phyloP scores from a whole-genome alignment of 805 yeast genomes.

The Yarrowia sp. region DNA sequence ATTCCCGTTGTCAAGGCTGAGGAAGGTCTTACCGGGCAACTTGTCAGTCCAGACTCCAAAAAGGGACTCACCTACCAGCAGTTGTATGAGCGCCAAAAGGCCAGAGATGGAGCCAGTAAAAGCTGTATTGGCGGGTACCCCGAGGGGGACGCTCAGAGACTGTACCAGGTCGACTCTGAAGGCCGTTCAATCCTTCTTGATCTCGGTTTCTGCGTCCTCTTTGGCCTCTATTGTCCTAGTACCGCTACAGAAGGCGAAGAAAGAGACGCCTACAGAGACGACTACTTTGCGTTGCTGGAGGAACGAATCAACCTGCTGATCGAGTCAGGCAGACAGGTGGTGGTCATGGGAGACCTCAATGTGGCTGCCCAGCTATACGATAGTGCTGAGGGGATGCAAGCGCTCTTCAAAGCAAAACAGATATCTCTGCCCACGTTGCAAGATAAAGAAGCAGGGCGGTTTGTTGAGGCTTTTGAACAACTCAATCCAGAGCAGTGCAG shows the following conservation, averaged over 20 bases:
- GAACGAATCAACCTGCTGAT: constrained; percentile 64
- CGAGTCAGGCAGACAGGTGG: constrained; percentile 67
- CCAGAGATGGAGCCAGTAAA: constrained; percentile 42
- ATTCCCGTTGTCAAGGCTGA: constrained; percentile 76
- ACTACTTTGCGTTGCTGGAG: constrained; percentile 66
- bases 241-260: constrained; percentile 67
- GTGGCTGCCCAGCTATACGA: constrained; percentile 82
- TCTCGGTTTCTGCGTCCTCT: constrained; percentile 56
- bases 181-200: constrained; percentile 85
- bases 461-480: constrained; percentile 50
- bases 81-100: constrained; percentile 39
- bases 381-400: constrained; percentile 71
- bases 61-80: constrained; percentile 46
- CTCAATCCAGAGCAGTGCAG: constrained; percentile 49
- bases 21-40: constrained; percentile 86
- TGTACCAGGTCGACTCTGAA: constrained; percentile 67
- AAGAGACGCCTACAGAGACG: constrained; percentile 61
- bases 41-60: constrained; percentile 46
- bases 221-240: constrained; percentile 83
- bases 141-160: constrained; percentile 44
- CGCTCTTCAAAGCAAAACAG: constrained; percentile 50
- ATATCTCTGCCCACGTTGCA: not conserved
- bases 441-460: constrained; percentile 24
- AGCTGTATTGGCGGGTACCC: constrained; percentile 78
- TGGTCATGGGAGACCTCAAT: constrained; percentile 89